These are phyloP conservation scores for Boletellus deceptivus DNA, from an alignment of 1,284 basidiomycete species.

Conservation along the genomic window DNA sequence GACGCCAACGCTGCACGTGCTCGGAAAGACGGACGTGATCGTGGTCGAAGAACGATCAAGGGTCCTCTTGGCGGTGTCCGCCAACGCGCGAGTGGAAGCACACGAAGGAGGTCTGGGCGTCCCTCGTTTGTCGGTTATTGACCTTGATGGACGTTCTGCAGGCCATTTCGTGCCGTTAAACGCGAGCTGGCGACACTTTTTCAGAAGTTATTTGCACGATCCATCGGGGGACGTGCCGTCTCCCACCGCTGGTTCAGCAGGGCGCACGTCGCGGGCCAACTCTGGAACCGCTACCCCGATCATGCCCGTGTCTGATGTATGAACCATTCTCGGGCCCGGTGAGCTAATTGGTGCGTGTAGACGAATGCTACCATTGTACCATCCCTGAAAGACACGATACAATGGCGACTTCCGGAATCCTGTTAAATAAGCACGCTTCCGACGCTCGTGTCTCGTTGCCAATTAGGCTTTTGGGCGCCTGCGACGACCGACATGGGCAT, in stretches of 20 bases:
- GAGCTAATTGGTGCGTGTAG: background rate
- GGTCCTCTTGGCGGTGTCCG: conserved; percentile 58
- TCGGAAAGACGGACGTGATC: conserved; percentile 80
- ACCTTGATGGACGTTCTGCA: conserved; percentile 27
- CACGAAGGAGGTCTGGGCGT: conserved; percentile 66
- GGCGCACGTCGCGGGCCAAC: conserved; percentile 12
- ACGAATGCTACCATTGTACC: conserved; percentile 1
- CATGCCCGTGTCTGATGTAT: conserved; percentile 5
- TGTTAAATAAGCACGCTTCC: background rate
- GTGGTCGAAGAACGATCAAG: conserved; percentile 63
- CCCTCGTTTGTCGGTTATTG: background rate
- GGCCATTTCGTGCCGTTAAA: conserved; percentile 82
- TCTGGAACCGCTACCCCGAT: conserved; percentile 26
- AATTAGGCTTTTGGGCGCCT: no score
- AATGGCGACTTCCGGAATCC: background rate
- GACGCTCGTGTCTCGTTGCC: no score
- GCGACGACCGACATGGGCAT: no score
- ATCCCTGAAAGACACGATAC: background rate
- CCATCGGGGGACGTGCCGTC: conserved; percentile 28
- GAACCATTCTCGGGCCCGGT: background rate
- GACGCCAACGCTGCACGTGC: conserved; percentile 79
- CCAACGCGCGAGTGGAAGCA: conserved; percentile 60
- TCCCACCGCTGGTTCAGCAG: conserved; percentile 8
- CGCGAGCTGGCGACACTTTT: conserved; percentile 70
- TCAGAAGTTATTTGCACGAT: conserved; percentile 50